phyloP scores from a whole-genome alignment of 1,139 yeast species.

The Torulaspora pretoriensis region DNA sequence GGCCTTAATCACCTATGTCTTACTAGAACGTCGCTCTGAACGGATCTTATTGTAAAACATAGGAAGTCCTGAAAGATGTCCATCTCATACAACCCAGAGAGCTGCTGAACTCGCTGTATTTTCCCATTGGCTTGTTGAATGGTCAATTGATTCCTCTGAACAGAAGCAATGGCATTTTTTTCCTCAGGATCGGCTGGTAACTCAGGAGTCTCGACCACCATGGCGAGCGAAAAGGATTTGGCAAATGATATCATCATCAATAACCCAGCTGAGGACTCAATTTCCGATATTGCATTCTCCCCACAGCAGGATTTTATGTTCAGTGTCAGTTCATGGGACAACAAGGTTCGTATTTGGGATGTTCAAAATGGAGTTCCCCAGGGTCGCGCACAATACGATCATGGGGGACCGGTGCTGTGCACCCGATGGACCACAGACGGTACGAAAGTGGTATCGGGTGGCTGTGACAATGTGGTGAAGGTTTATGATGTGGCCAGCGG shows the following conservation, averaged over 20 bases:
- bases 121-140: background rate
- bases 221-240: constrained; percentile 64
- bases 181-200: constrained; percentile 16
- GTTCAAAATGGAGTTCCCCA: constrained; percentile 62
- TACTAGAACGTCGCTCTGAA: background rate
- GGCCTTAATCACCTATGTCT: background rate
- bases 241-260: constrained; percentile 71
- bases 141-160: background rate
- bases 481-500: constrained; percentile 79
- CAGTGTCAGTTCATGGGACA: constrained; percentile 92
- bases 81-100: background rate
- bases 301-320: constrained; percentile 77
- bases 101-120: background rate
- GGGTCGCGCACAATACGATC: constrained; percentile 87
- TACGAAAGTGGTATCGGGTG: constrained; percentile 82
- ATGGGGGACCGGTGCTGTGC: constrained; percentile 80
- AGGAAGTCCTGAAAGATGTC: background rate
- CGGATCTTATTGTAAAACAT: background rate
- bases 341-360: constrained; percentile 89
- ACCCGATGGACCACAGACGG: constrained; percentile 87
- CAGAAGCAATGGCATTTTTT: constrained; percentile 29
- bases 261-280: constrained; percentile 88
- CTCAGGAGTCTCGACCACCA: constrained; percentile 37
- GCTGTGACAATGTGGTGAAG: constrained; percentile 86
- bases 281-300: constrained; percentile 85